Evolutionary conservation across 179 eudicot species (phyloP).

Genomic region (Amaranthus tricolor): DNA sequence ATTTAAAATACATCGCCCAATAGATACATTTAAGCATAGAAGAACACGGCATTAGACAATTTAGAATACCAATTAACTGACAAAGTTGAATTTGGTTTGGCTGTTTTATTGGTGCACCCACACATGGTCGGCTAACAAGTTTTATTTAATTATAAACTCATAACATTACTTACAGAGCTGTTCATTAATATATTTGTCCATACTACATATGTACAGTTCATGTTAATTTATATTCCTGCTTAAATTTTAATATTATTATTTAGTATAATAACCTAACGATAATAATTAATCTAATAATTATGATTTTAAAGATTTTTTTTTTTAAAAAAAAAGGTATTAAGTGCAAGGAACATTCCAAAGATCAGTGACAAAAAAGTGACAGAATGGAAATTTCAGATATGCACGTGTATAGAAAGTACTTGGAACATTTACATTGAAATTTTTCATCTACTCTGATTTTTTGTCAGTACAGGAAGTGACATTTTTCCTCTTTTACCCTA

Average conservation of each 20-base stretch:
- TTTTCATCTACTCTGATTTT: conserved; percentile 7
- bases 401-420: conserved; percentile 23
- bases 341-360: conserved; percentile 33
- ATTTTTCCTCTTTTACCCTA: not conserved
- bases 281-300: too few relatives aligned
- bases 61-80: conserved; percentile 12
- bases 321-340: not conserved
- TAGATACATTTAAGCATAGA: too few relatives aligned
- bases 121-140: conserved; percentile 17
- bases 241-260: too few relatives aligned
- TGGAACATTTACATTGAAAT: conserved; percentile 36
- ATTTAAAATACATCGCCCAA: too few relatives aligned
- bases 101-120: conserved; percentile 7
- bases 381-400: conserved; percentile 28
- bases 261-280: too few relatives aligned
- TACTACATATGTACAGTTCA: not conserved
- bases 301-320: not conserved
- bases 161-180: not conserved
- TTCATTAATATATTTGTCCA: not conserved
- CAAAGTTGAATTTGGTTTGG: conserved; percentile 6
- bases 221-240: too few relatives aligned
- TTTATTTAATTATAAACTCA: not conserved
- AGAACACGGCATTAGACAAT: not conserved
- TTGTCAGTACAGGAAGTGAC: conserved; percentile 27
- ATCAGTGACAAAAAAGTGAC: conserved; percentile 32